Evolutionary conservation across 306 rosid genomes (phyloP).

Genomic region (Malus domestica): DNA sequence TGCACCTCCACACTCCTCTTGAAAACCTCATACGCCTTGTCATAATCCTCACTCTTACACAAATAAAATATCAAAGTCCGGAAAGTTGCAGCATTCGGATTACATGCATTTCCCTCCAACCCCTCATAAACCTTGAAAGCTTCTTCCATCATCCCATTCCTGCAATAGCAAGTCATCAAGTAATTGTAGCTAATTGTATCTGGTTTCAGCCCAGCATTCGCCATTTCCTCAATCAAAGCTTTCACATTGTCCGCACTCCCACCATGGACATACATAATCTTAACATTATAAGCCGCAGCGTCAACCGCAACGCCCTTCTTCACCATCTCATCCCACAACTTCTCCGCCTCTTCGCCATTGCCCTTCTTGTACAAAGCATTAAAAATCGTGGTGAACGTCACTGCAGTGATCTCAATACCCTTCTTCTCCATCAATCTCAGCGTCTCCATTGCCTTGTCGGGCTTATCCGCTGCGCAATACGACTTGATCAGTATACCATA

Average conservation of each 20-base stretch:
- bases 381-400: slow-evolving; percentile 43
- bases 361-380: slow-evolving; percentile 48
- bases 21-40: slow-evolving; percentile 42
- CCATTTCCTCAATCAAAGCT: slow-evolving; percentile 50
- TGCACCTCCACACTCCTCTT: slow-evolving; percentile 50
- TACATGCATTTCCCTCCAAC: slow-evolving; percentile 34
- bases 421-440: slow-evolving; percentile 36
- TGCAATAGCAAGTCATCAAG: slow-evolving; percentile 49
- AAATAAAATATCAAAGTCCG: slow-evolving; percentile 39
- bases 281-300: slow-evolving; percentile 44
- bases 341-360: slow-evolving; percentile 43
- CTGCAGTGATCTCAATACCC: slow-evolving; percentile 40
- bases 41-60: slow-evolving; percentile 39
- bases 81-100: slow-evolving; percentile 53
- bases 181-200: slow-evolving; percentile 48
- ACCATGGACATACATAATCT: slow-evolving; percentile 33
- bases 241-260: slow-evolving; percentile 45
- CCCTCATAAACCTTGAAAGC: slow-evolving; percentile 47
- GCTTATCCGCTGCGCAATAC: slow-evolving; percentile 29
- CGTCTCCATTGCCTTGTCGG: slow-evolving; percentile 34
- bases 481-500: slow-evolving; percentile 53
- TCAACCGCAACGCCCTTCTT: slow-evolving; percentile 43
- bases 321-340: slow-evolving; percentile 48
- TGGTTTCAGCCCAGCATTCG: slow-evolving; percentile 43
- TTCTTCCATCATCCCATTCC: slow-evolving; percentile 46